Percentiles rank a stretch among this genome's conserved stretches.
phyloP scores from a whole-genome alignment of 2,329 filamentous ascomycete species.

The Fusarium staphyleae region DNA sequence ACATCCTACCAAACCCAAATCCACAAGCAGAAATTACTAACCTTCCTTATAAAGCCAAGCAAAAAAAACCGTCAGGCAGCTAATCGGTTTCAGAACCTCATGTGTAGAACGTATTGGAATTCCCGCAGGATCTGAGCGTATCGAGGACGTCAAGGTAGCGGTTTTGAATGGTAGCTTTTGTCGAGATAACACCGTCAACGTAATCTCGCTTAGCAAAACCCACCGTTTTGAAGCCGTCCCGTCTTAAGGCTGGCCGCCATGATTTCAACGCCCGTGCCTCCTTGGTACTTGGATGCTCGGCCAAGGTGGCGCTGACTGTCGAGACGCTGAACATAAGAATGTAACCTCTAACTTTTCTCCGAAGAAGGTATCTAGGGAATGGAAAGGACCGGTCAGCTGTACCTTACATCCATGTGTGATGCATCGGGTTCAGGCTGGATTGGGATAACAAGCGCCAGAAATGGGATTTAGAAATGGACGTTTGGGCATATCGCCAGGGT shows the following conservation, averaged over 20 bases:
- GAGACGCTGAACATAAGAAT: neutral
- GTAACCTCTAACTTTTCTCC: neutral
- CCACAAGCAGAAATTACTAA: too few species aligned
- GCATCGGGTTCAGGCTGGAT: neutral
- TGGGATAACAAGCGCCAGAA: neutral
- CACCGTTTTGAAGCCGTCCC: constrained; percentile 9
- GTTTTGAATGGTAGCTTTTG: neutral
- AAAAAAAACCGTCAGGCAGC: too few species aligned
- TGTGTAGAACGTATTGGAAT: too few species aligned
- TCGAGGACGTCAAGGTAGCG: neutral
- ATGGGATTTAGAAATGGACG: constrained; percentile 1
- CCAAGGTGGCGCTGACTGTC: neutral
- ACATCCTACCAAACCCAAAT: too few species aligned
- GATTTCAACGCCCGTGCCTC: neutral
- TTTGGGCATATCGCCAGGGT: neutral
- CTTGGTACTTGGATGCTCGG: neutral
- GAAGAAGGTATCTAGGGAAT: too few species aligned
- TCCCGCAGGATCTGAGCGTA: too few species aligned
- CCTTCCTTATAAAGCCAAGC: too few species aligned
- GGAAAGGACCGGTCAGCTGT: neutral
- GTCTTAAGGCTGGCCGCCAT: constrained; percentile 7
- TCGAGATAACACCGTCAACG: constrained; percentile 10
- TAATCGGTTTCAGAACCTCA: too few species aligned
- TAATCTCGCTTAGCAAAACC: constrained; percentile 21
- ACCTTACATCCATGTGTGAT: constrained; percentile 3